These are phyloP conservation scores for Aschersonia sp. DNA, from an alignment of 2,329 filamentous ascomycete species.

Conservation along the genomic window DNA sequence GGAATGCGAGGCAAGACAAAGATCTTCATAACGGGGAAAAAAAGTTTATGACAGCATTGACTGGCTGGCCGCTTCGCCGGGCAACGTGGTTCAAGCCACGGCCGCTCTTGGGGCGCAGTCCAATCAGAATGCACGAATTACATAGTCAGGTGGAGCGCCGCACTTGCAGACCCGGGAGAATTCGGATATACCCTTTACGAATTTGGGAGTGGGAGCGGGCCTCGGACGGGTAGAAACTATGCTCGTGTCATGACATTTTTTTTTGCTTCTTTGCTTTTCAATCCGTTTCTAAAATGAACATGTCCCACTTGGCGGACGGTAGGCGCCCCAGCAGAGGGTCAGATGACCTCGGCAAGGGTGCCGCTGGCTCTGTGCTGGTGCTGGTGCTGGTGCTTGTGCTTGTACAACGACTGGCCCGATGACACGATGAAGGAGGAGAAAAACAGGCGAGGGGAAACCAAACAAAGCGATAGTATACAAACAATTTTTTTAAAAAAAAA, in stretches of 20 bases:
- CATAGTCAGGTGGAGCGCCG: conserved; percentile 9
- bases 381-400: too few relatives aligned
- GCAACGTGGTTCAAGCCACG: conserved; percentile 14
- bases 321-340: not conserved
- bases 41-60: conserved; percentile 28
- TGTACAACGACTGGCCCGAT: too few relatives aligned
- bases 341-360: not conserved
- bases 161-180: conserved; percentile 17
- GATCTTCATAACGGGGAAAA: conserved; percentile 2
- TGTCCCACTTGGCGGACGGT: not conserved
- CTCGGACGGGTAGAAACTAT: not conserved
- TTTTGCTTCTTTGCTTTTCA: not conserved
- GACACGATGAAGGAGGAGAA: too few relatives aligned
- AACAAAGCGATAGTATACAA: too few relatives aligned
- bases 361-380: too few relatives aligned
- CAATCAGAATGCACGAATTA: conserved; percentile 24
- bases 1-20: conserved; percentile 3
- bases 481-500: not conserved
- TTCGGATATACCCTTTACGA: conserved; percentile 11
- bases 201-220: not conserved
- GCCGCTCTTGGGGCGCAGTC: conserved; percentile 12
- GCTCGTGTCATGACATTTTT: not conserved
- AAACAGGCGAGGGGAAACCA: too few relatives aligned
- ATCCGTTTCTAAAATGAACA: not conserved
- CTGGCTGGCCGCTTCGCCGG: conserved; percentile 2